Percentiles rank a stretch among this genome's conserved stretches.
These are phyloP conservation scores for Penicillium hesseltinei DNA, from an alignment of 2,329 filamentous ascomycete species.

Conservation along the genomic window DNA sequence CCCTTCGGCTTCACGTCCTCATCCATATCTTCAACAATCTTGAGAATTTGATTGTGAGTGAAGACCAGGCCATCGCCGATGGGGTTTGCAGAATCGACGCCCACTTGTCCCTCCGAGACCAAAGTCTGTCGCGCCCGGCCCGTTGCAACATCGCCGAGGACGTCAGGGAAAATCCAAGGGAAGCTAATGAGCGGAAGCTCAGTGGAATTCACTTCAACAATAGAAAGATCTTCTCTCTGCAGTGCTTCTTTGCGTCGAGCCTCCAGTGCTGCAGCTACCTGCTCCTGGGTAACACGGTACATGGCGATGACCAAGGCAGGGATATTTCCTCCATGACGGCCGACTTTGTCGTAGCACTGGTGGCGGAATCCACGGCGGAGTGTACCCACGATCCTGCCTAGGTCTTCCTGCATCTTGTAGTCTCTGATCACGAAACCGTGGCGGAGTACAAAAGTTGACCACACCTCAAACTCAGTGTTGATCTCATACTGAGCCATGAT, in stretches of 20 bases:
- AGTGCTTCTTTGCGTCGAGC: slow-evolving; percentile 43
- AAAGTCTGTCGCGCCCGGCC: slow-evolving; percentile 28
- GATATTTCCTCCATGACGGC: slow-evolving; percentile 58
- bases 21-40: not conserved
- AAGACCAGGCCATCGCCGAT: not conserved
- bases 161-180: slow-evolving; percentile 80
- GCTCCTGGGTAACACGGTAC: slow-evolving; percentile 76
- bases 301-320: slow-evolving; percentile 78
- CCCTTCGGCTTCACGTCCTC: not conserved
- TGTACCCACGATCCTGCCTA: slow-evolving; percentile 64
- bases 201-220: slow-evolving; percentile 14
- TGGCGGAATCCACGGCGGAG: slow-evolving; percentile 69
- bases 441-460: slow-evolving; percentile 77
- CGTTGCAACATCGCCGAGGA: slow-evolving; percentile 68
- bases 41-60: not conserved
- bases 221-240: slow-evolving; percentile 5
- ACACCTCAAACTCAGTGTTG: slow-evolving; percentile 85
- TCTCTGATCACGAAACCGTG: slow-evolving; percentile 70
- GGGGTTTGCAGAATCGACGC: not conserved
- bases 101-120: not conserved
- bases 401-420: slow-evolving; percentile 83
- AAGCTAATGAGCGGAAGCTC: slow-evolving; percentile 84
- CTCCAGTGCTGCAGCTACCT: slow-evolving; percentile 60
- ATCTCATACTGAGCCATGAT: slow-evolving; percentile 85
- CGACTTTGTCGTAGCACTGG: slow-evolving; percentile 64